Evolutionary conservation across 306 rosid species (phyloP), one percentile per base, ranked within the genome.

Genomic region (Prunus fruticosa): DNA sequence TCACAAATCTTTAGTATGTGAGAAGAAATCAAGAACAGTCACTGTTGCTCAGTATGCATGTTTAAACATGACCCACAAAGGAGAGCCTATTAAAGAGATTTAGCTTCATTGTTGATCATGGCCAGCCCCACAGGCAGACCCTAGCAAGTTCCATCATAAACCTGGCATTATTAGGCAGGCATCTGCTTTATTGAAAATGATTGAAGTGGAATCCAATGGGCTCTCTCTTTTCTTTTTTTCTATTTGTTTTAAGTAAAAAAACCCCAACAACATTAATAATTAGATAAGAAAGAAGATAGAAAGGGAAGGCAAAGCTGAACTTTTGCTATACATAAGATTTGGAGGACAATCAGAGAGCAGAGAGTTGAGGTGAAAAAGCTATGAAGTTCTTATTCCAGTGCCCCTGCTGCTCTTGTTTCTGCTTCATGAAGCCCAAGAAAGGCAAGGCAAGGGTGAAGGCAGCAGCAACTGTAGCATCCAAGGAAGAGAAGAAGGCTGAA

Each of bases 341-440:
- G 58, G 18, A 15, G 73, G 22, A 43, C 18, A 22, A 11, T 32
- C 47, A 70, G 51, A 22, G 78, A 73, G 58, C 41, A 30, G 65
- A 69, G 78, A 49, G 11, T 45, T 67, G 15, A 57, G 72, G 78
- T 38, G 52, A 75, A 74, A 23, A 27, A 64, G 72, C 22, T 10
- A 88, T 88, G 91, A 88, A 88, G 86, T 88, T 85, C 84, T 85
- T 88, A 67, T 88, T 88, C 65, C 91, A 88, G 80, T 88, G 91
- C 62, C 91, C 91, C 0, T 88, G 89, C 51, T 85, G 91, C 41
- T 88, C 91, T 5, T 88, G 91, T 53, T 88, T 88, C 74, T 88
- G 91, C 89, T 88, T 88, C 85, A 79, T 88, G 91, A 88, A 88
- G 85, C 99, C 99, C 30, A 84, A 88, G 76, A 64, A 45, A 23